Conservation (phyloP, 768 basidiomycete genomes). For the Amyloporia xantha region DNA sequence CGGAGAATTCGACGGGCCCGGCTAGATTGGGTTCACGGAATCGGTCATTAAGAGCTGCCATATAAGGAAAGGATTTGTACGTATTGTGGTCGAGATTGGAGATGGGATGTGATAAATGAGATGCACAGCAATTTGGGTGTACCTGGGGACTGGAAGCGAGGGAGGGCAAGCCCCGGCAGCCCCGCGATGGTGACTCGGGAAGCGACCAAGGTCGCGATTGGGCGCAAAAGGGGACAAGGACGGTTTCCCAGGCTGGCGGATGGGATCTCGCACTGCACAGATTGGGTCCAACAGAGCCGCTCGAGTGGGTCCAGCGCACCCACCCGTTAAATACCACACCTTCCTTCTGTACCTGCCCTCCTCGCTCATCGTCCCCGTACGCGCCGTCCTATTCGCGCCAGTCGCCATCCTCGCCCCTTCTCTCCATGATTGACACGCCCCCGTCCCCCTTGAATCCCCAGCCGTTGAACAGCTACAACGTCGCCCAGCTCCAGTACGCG, state of each 20-base stretch:
- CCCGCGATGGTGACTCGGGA: constrained; percentile 10
- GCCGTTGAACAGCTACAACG: constrained; percentile 49
- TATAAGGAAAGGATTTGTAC: no score
- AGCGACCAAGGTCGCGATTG: background rate
- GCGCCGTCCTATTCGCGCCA: background rate
- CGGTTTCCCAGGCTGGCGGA: constrained; percentile 4
- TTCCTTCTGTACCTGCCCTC: background rate
- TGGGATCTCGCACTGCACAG: constrained; percentile 6
- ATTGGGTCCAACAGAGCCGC: background rate
- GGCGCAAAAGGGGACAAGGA: constrained; percentile 8
- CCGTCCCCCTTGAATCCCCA: constrained; percentile 28
- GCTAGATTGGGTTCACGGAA: no score
- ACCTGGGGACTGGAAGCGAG: background rate
- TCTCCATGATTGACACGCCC: constrained; percentile 46
- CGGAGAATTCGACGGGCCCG: no score
- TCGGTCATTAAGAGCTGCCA: no score
- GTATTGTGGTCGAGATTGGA: constrained; percentile 1
- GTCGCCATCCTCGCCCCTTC: background rate
- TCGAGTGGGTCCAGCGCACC: background rate
- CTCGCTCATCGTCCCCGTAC: background rate
- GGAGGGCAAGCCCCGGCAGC: background rate
- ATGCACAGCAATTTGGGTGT: background rate
- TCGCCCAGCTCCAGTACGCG: constrained; percentile 55
- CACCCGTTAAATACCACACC: constrained; percentile 10
- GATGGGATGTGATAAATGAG: background rate